phyloP scores from a whole-genome alignment of 768 basidiomycete species.

The Hirschioporus abietinus region DNA sequence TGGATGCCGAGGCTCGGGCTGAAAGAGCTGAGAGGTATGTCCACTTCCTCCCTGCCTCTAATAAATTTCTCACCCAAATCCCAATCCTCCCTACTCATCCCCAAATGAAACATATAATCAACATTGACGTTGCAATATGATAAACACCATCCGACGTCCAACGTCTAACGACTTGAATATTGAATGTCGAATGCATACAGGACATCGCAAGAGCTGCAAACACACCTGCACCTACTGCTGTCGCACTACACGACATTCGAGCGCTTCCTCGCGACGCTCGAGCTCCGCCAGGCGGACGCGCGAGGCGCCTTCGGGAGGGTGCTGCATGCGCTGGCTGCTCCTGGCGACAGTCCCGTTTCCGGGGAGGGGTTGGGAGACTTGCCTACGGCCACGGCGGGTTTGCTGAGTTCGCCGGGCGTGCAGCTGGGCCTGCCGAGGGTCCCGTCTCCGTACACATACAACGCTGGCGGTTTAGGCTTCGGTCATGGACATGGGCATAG shows the following conservation, averaged over 20 bases:
- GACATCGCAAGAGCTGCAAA: conserved; percentile 49
- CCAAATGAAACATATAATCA: too few relatives aligned
- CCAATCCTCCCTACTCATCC: background rate
- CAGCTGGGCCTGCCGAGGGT: background rate
- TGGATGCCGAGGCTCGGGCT: conserved; percentile 45
- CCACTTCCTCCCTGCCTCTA: background rate
- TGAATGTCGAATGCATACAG: too few relatives aligned
- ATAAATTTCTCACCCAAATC: background rate
- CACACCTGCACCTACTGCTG: conserved; percentile 36
- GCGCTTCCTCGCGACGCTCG: conserved; percentile 39
- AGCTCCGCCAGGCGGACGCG: conserved; percentile 44
- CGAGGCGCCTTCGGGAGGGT: conserved; percentile 41
- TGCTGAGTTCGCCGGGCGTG: too few relatives aligned
- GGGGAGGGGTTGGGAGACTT: too few relatives aligned
- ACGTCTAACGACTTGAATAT: too few relatives aligned
- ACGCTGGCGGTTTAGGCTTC: too few relatives aligned
- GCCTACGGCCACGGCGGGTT: too few relatives aligned
- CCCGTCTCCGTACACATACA: background rate
- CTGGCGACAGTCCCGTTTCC: too few relatives aligned
- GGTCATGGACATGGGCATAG: too few relatives aligned
- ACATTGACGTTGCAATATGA: too few relatives aligned
- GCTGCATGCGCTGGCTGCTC: conserved; percentile 32
- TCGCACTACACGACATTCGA: conserved; percentile 50
- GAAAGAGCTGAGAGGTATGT: conserved; percentile 36
- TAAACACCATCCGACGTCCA: too few relatives aligned